These are phyloP conservation scores for Phtheirospermum japonicum DNA, from an alignment of 257 asterid species.

Conservation along the genomic window DNA sequence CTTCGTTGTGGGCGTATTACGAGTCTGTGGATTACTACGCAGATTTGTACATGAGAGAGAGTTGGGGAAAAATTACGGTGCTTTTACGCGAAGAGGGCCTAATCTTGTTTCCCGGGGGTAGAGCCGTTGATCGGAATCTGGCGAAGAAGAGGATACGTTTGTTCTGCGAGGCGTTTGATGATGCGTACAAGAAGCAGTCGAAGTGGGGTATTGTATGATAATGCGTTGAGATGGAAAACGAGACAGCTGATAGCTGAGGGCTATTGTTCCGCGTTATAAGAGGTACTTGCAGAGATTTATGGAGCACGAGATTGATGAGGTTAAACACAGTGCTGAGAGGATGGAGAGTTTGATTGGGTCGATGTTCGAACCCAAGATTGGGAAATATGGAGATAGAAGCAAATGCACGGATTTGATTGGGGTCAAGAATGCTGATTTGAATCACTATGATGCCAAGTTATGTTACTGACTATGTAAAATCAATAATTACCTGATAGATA, in stretches of 20 bases:
- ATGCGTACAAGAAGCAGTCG: conserved; percentile 53
- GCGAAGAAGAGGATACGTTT: conserved; percentile 47
- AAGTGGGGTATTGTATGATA: conserved; percentile 58
- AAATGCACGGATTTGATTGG: conserved; percentile 51
- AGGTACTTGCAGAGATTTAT: conserved; percentile 47
- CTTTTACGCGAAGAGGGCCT: conserved; percentile 56
- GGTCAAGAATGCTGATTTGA: conserved; percentile 31
- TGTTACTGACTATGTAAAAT: conserved; percentile 22
- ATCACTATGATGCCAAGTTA: conserved; percentile 20
- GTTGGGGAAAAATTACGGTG: conserved; percentile 67
- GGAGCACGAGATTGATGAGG: conserved; percentile 33
- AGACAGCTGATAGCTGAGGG: conserved; percentile 44
- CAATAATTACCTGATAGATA: too few relatives aligned
- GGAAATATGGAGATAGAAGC: conserved; percentile 36
- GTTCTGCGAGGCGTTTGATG: conserved; percentile 63
- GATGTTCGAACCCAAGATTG: conserved; percentile 52
- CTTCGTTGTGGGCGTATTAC: conserved; percentile 56
- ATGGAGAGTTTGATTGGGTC: conserved; percentile 46
- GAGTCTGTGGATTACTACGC: conserved; percentile 48
- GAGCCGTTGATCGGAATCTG: conserved; percentile 62
- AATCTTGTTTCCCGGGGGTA: conserved; percentile 68
- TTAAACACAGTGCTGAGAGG: conserved; percentile 41
- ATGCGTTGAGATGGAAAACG: conserved; percentile 48
- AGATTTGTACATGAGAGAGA: conserved; percentile 51
- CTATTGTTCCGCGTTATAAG: conserved; percentile 55